Evolutionary conservation across 495 filamentous ascomycete genomes (phyloP), one percentile per base, ranked within the genome.

Genomic region (Lichina pygmaea): DNA sequence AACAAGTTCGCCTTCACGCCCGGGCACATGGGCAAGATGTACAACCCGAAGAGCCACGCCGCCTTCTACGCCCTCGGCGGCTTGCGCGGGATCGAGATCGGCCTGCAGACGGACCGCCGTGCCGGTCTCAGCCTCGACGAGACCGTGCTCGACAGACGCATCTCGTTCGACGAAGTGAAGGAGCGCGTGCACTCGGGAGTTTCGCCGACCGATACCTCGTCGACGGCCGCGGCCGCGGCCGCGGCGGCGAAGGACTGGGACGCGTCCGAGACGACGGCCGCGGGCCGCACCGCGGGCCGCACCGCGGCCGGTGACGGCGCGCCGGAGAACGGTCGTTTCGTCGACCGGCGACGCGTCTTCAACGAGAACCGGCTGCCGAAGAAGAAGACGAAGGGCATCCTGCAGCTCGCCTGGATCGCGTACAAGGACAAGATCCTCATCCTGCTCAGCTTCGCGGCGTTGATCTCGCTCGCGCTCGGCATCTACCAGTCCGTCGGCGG

Each of bases 361-460:
- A 71, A 67, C 34, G 67, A 65, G 45, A 91, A 89, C 49, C 58
- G 66, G 4, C 58, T 91, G 9, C 82, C 82, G 0, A 72, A 72
- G 49, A 71, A 70, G 49, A 83, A 81, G 54, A 55, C 73, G 8
- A 85, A 83, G 52, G 70, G 66, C 31, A 73, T 89, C 43, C 72
- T 76, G 50, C 61, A 71, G 52, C 60, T 86, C 15, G 77, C 81
- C 37, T 89, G 80, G 80, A 76, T 80, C 53, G 79, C 81, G 3
- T 81, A 78, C 52, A 79, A 83, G 43, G 82, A 91, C 57, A 85
- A 84, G 49, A 77, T 89, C 16, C 58, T 89, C 12, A 77, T 86
- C 43, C 59, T 93, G 6, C 63, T 93, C 46, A 80, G 79, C 0
- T 60, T 75, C 41, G 83, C 85, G 5, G 86, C 84, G 7, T 63